Percentiles rank a stretch among this genome's conserved stretches.
phyloP scores from a whole-genome alignment of 129 eudicot species.

The Helianthus tuberosus region DNA sequence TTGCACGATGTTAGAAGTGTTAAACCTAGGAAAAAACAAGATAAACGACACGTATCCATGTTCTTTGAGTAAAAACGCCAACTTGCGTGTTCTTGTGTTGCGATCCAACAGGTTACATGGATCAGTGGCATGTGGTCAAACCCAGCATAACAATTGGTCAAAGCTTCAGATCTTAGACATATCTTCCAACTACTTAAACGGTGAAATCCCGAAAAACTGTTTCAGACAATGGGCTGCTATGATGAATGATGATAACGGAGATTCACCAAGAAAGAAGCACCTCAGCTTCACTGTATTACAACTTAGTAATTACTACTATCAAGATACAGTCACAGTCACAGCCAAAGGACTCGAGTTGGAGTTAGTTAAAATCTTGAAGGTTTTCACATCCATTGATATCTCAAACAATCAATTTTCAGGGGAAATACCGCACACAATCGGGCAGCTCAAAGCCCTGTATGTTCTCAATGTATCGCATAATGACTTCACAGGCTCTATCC shows the following conservation, averaged over 20 bases:
- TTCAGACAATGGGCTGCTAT: constrained; percentile 43
- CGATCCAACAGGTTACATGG: constrained; percentile 60
- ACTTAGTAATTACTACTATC: constrained; percentile 41
- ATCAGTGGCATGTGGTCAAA: constrained; percentile 30
- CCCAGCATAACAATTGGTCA: constrained; percentile 36
- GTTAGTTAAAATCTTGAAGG: constrained; percentile 51
- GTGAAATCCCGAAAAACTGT: constrained; percentile 28
- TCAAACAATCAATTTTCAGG: constrained; percentile 56
- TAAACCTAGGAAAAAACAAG: constrained; percentile 54
- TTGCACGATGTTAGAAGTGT: constrained; percentile 51
- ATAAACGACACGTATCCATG: constrained; percentile 57
- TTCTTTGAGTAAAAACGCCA: constrained; percentile 42
- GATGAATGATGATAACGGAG: constrained; percentile 35
- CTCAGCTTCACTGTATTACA: constrained; percentile 30
- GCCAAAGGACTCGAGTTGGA: constrained; percentile 52
- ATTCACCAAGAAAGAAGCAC: constrained; percentile 19
- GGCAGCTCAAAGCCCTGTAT: constrained; percentile 43
- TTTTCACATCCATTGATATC: constrained; percentile 69
- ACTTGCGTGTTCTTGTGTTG: constrained; percentile 59
- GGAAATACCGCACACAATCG: constrained; percentile 50
- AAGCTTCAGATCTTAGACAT: constrained; percentile 67
- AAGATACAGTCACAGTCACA: constrained; percentile 52
- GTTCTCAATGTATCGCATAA: constrained; percentile 63
- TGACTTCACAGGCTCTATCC: constrained; percentile 56
- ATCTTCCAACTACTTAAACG: constrained; percentile 53